phyloP scores from a whole-genome alignment of 345 rosid species.

The Dipteronia dyeriana region DNA sequence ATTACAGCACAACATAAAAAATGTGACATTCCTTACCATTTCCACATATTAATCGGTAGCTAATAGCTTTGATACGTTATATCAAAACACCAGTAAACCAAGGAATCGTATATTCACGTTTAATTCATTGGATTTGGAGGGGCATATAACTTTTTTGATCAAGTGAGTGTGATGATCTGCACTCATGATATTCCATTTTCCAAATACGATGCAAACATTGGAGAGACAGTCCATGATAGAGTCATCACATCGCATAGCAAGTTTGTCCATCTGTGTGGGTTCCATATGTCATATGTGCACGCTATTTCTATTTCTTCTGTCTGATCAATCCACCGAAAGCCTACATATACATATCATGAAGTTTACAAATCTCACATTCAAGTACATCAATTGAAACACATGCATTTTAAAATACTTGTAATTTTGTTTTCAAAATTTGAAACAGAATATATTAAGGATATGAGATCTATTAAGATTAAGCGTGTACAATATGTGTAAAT shows the following conservation, averaged over 20 bases:
- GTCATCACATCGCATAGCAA: conserved; percentile 7
- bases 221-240: background rate
- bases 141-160: background rate
- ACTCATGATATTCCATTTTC: background rate
- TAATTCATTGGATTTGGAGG: background rate
- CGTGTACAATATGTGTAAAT: no score
- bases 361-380: conserved; percentile 1
- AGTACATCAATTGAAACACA: background rate
- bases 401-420: background rate
- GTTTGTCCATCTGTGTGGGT: conserved; percentile 13
- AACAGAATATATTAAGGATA: no score
- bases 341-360: background rate
- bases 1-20: no score
- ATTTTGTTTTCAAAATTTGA: no score
- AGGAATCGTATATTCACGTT: background rate
- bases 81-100: background rate
- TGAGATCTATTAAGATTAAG: no score
- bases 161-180: background rate
- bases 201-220: background rate
- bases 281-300: conserved; percentile 4
- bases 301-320: background rate
- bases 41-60: no score
- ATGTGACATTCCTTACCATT: no score
- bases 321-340: conserved; percentile 23
- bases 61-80: no score